Conservation (phyloP, 73 alveolate species). For the Uronychia setigera region DNA sequence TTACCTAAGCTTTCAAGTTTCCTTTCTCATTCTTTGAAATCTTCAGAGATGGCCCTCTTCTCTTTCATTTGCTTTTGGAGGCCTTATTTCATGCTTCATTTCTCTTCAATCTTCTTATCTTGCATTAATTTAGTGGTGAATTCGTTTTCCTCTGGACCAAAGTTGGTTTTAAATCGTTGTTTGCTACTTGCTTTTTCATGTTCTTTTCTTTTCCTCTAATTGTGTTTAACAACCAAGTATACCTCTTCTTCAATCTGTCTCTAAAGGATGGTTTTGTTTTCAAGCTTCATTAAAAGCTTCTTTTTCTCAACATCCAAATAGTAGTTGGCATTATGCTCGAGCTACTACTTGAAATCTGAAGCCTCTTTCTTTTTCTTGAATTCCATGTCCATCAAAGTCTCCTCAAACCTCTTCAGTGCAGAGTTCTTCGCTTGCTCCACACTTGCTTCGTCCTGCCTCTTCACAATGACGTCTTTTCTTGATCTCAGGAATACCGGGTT, state of each 20-base stretch:
- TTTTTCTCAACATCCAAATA: slow-evolving; percentile 14
- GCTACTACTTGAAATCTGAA: slow-evolving; percentile 10
- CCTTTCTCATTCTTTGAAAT: slow-evolving; percentile 13
- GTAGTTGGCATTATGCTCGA: slow-evolving; percentile 23
- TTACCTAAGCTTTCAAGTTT: neutral
- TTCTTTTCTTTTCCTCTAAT: neutral
- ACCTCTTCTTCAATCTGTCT: slow-evolving; percentile 19
- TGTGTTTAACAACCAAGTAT: neutral
- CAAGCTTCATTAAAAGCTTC: slow-evolving; percentile 12
- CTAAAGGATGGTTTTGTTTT: slow-evolving; percentile 7
- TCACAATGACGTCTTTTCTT: slow-evolving; percentile 18
- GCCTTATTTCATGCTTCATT: neutral
- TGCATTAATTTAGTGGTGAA: neutral
- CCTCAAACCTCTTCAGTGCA: slow-evolving; percentile 24
- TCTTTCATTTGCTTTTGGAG: slow-evolving; percentile 22
- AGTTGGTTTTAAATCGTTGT: slow-evolving; percentile 20
- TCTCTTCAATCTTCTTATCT: neutral
- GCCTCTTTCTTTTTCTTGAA: slow-evolving; percentile 11
- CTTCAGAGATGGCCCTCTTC: neutral
- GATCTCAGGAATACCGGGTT: slow-evolving; percentile 29
- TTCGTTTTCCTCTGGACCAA: slow-evolving; percentile 39
- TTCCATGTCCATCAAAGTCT: slow-evolving; percentile 8
- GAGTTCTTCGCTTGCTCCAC: slow-evolving; percentile 37
- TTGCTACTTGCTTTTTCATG: slow-evolving; percentile 7
- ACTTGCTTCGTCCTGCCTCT: slow-evolving; percentile 33